Percentiles rank a stretch among this genome's conserved stretches.
phyloP scores from a whole-genome alignment of 169 alveolate genomes.

The Plasmodium reichenowi region DNA sequence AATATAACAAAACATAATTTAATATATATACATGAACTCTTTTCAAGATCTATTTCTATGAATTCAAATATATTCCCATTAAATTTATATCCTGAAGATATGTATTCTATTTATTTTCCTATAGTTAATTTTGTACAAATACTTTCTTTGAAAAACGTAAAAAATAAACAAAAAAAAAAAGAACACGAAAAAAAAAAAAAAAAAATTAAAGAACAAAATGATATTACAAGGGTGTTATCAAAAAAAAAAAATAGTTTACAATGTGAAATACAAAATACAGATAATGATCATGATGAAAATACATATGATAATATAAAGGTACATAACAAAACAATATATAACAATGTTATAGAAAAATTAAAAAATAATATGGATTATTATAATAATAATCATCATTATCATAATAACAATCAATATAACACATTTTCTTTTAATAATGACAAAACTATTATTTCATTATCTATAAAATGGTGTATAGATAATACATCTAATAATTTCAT shows the following conservation, averaged over 20 bases:
- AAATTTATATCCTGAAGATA: conserved; percentile 36
- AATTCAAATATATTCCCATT: conserved; percentile 35
- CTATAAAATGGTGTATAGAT: conserved; percentile 55
- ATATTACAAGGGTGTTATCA: not conserved
- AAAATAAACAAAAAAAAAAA: conserved; percentile 7
- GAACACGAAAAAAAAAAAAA: not conserved
- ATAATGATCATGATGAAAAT: not conserved
- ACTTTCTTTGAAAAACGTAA: conserved; percentile 12
- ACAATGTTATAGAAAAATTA: not conserved
- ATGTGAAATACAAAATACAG: not conserved
- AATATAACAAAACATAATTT: conserved; percentile 29
- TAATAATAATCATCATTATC: not conserved
- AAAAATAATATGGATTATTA: not conserved
- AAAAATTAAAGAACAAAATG: not conserved
- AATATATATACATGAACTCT: conserved; percentile 24
- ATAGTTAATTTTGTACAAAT: conserved; percentile 22
- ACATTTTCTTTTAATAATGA: conserved; percentile 30
- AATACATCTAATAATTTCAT: conserved; percentile 34
- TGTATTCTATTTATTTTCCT: conserved; percentile 39
- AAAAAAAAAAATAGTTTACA: too few species aligned
- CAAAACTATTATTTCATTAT: conserved; percentile 47
- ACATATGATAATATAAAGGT: not conserved
- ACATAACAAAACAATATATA: not conserved
- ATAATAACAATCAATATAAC: not conserved
- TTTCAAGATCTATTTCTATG: conserved; percentile 49